phyloP scores from a whole-genome alignment of 371 early-diverging fungal species.

The Funneliformis caledonium region DNA sequence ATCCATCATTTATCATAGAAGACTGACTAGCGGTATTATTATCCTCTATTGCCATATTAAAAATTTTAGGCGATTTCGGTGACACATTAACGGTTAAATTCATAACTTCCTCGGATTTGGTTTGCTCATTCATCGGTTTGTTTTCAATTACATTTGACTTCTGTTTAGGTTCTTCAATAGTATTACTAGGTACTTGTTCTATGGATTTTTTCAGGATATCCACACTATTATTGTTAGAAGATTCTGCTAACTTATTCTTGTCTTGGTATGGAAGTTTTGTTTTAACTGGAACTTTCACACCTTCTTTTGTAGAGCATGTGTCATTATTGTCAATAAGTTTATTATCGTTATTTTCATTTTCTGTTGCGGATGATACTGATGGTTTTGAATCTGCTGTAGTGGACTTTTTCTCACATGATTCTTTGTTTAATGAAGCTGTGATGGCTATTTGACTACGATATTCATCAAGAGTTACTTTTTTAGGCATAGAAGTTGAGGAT shows the following conservation, averaged over 20 bases:
- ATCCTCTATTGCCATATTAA: not conserved
- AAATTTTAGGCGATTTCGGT: not conserved
- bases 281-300: not conserved
- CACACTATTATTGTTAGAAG: not conserved
- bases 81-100: not conserved
- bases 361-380: not conserved
- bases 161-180: not conserved
- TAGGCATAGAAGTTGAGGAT: not conserved
- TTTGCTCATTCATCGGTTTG: not conserved
- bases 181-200: not conserved
- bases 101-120: not conserved
- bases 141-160: not conserved
- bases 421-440: not conserved
- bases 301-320: not conserved
- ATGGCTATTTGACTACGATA: not conserved
- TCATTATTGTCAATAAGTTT: not conserved
- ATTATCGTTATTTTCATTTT: not conserved
- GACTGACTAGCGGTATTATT: not conserved
- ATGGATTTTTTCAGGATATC: not conserved
- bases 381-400: not conserved
- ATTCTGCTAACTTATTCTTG: not conserved
- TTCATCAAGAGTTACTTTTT: not conserved
- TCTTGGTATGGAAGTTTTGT: not conserved
- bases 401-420: not conserved
- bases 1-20: conserved; percentile 10